Percentiles rank a stretch among this genome's conserved stretches.
Evolutionary conservation across 2,329 filamentous ascomycete genomes (phyloP).

Genomic region (Cryphonectria carpinicola): DNA sequence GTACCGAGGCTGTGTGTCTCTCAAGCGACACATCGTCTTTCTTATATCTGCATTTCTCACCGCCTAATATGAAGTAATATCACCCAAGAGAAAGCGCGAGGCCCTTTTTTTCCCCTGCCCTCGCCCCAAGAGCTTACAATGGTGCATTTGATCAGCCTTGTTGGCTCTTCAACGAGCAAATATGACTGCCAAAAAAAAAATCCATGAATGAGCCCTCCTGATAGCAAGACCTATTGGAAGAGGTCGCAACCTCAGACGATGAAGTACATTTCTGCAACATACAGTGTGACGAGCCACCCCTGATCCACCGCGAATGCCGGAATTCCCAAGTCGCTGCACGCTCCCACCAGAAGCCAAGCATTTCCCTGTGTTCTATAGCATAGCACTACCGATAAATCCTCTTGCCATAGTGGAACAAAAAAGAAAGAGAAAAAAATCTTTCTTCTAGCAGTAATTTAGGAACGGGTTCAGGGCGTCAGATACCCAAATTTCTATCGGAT

Average conservation of each 20-base stretch:
- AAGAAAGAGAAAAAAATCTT: not conserved
- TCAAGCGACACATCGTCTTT: constrained; percentile 19
- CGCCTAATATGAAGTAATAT: constrained; percentile 17
- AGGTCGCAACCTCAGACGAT: constrained; percentile 11
- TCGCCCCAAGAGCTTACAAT: not conserved
- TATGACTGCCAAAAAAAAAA: not conserved
- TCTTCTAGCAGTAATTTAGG: not conserved
- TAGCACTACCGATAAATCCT: not conserved
- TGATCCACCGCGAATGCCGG: constrained; percentile 4
- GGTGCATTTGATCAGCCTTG: not conserved
- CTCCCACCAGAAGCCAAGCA: not conserved
- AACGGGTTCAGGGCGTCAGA: not conserved
- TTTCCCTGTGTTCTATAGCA: not conserved
- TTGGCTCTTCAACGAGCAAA: constrained; percentile 4
- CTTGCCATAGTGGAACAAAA: not conserved
- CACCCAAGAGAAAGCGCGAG: not conserved
- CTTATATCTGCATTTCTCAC: constrained; percentile 23
- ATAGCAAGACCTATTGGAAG: not conserved
- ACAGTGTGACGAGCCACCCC: constrained; percentile 25
- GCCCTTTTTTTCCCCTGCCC: not conserved
- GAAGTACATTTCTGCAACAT: constrained; percentile 25
- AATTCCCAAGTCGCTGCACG: not conserved
- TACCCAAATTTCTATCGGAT: not conserved
- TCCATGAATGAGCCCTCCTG: constrained; percentile 6
- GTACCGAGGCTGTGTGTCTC: not conserved